Base-by-base conservation (phyloP, 2,329 filamentous ascomycete genomes). In the Pezicula neosporulosa region DNA sequence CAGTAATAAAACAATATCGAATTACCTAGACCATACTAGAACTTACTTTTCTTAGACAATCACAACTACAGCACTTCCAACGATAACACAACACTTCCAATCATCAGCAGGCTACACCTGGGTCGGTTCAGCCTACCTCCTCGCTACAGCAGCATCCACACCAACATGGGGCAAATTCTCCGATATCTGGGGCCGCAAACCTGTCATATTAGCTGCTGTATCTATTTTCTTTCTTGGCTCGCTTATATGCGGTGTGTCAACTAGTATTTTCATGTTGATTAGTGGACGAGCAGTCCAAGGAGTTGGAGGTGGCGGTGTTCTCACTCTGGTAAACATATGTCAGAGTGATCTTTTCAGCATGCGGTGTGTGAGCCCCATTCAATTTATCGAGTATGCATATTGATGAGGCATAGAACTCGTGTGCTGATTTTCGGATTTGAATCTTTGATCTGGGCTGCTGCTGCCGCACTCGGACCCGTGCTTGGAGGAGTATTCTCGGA, bases 401-500 rank as follows among this genome's bases (percentile, higher is more conserved):
- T 30, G 28, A 30, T 12, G 28, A 12, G 10, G 4, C 28, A 9
- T 30, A 9, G 28, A 12, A 30, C 28, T 30, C 28, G 28, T 3
- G 28, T 30, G 6, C 28, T 9, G 3, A 30, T 30, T 9, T 30
- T 30, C 10, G 28, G 28, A 8, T 30, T 12, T 12, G 10, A 30
- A 12, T 30, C 28, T 21, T 21, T 21, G 21, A 21, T 21, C 21
- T 21, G 21, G 21, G 21, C 21, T 21, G 21, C 21, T 21, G 84
- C 86, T 3, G 78, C 76, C 33, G 80, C 79, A 0, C 68, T 87
- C 15, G 86, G 86, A 0, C 86, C 86, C 0, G 71, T 86, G 1
- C 66, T 87, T 4, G 83, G 86, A 16, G 87, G 87, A 6, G 77
- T 79, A 0, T 84, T 90, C 55, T 86, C 85, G 0, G 73, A 82